phyloP scores from a whole-genome alignment of 1,284 basidiomycete genomes.

The Leccinum solheimii region DNA sequence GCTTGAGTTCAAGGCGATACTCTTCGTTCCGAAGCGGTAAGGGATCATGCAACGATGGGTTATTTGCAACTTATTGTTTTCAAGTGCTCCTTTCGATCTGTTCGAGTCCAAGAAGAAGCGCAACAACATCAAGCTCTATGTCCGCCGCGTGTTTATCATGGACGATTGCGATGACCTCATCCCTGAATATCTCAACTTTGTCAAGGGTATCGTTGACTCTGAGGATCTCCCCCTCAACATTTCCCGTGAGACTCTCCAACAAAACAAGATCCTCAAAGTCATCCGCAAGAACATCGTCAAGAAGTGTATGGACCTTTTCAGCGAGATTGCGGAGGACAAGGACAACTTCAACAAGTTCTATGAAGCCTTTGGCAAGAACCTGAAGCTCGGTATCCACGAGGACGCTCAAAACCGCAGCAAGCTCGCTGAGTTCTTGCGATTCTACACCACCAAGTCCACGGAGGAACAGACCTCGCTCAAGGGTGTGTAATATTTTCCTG shows the following conservation, averaged over 20 bases:
- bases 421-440: slow-evolving; percentile 99
- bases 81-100: slow-evolving; percentile 94
- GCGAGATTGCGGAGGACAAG: slow-evolving; percentile 99
- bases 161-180: slow-evolving; percentile 99
- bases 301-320: slow-evolving; percentile 95
- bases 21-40: slow-evolving; percentile 94
- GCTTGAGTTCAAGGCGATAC: slow-evolving; percentile 99
- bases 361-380: slow-evolving; percentile 94
- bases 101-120: slow-evolving; percentile 99
- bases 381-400: slow-evolving; percentile 99
- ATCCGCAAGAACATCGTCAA: slow-evolving; percentile 99
- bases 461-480: slow-evolving; percentile 96
- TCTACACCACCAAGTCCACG: slow-evolving; percentile 93
- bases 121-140: slow-evolving; percentile 99
- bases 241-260: slow-evolving; percentile 99
- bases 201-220: slow-evolving; percentile 99
- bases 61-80: slow-evolving; percentile 10
- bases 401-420: slow-evolving; percentile 99
- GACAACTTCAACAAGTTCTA: slow-evolving; percentile 99
- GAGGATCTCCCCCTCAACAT: slow-evolving; percentile 99
- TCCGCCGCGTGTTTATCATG: slow-evolving; percentile 99
- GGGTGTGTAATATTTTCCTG: slow-evolving; percentile 48
- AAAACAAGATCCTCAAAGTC: slow-evolving; percentile 99
- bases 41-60: slow-evolving; percentile 25
- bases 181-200: slow-evolving; percentile 99